phyloP scores from a whole-genome alignment of 208 protist species.

The Vickermania ingenoplastis region DNA sequence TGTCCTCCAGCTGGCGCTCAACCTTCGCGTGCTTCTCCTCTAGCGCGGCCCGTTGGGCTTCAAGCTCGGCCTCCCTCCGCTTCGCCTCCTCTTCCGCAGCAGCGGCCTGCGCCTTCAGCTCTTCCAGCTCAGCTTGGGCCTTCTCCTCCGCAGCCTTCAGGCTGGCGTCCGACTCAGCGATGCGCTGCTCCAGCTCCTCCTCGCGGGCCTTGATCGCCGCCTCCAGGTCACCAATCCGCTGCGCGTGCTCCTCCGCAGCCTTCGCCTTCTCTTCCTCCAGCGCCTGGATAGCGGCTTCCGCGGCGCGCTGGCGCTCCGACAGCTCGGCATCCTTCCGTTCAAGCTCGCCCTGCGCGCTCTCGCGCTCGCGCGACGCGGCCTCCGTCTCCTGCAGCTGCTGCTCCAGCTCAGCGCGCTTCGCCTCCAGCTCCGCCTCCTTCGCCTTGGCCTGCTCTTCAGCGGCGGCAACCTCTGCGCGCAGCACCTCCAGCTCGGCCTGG shows the following conservation, averaged over 20 bases:
- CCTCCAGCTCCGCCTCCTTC: not conserved
- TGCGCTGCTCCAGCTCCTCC: too few species aligned
- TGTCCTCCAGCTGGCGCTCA: slow-evolving; percentile 17
- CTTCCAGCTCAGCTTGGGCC: slow-evolving; percentile 21
- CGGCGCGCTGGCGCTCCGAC: too few species aligned
- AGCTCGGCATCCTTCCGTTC: too few species aligned
- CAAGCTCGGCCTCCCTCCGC: slow-evolving; percentile 17
- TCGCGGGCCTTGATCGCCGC: too few species aligned
- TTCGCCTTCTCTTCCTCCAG: too few species aligned
- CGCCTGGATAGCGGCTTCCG: too few species aligned
- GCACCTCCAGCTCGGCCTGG: not conserved
- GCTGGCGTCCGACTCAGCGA: too few species aligned
- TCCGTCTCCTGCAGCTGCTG: not conserved
- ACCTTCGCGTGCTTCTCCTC: slow-evolving; percentile 17
- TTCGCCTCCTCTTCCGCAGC: slow-evolving; percentile 19
- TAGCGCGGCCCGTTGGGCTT: slow-evolving; percentile 23
- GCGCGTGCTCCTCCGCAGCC: too few species aligned
- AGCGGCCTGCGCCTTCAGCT: slow-evolving; percentile 29
- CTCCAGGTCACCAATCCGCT: too few species aligned
- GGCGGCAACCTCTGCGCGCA: not conserved
- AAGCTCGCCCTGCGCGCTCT: too few species aligned
- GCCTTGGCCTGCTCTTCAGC: not conserved
- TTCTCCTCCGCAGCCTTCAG: slow-evolving; percentile 21
- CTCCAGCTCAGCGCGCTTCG: not conserved
- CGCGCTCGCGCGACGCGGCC: too few species aligned